Evolutionary conservation across 2,329 filamentous ascomycete species (phyloP), one percentile per base, ranked within the genome.

Genomic region (Phyllosticta capitalensis): DNA sequence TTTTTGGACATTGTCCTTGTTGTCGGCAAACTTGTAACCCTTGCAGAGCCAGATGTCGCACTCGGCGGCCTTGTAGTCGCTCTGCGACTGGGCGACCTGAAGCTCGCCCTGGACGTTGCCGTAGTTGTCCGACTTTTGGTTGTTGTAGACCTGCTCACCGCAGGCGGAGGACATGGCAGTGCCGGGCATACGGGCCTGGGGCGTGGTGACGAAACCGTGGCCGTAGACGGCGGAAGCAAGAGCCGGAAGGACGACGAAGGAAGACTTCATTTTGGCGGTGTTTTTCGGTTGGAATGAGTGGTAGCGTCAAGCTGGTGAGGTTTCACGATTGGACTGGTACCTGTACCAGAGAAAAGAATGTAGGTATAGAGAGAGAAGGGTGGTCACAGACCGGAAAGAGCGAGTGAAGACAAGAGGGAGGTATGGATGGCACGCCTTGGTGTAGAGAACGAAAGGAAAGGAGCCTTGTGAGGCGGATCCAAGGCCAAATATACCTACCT

Each of bases 11-110:
- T 80, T 80, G 63, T 69, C 75, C 62, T 69, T 78, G 72, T 81
- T 81, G 72, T 84, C 82, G 52, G 66, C 75, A 70, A 78, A 82
- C 67, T 83, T 78, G 71, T 79, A 79, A 62, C 82, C 82, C 72
- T 83, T 82, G 79, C 80, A 83, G 54, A 81, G 75, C 75, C 76
- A 81, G 66, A 81, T 72, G 65, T 80, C 72, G 69, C 81, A 83
- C 45, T 70, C 67, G 1, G 69, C 67, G 52, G 73, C 72, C 58
- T 79, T 71, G 71, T 77, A 80, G 72, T 81, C 80, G 60, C 65
- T 65, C 70, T 82, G 78, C 63, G 68, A 65, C 60, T 59, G 68
- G 67, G 76, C 78, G 54, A 79, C 73, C 67, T 82, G 79, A 51
- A 81, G 73, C 63, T 81, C 73, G 60, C 77, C 77, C 69, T 84